A percentile compares a stretch with the other conserved stretches of the same genome.
These are phyloP conservation scores for Claviceps sp. DNA, from an alignment of 2,329 filamentous ascomycete species.

Conservation along the genomic window DNA sequence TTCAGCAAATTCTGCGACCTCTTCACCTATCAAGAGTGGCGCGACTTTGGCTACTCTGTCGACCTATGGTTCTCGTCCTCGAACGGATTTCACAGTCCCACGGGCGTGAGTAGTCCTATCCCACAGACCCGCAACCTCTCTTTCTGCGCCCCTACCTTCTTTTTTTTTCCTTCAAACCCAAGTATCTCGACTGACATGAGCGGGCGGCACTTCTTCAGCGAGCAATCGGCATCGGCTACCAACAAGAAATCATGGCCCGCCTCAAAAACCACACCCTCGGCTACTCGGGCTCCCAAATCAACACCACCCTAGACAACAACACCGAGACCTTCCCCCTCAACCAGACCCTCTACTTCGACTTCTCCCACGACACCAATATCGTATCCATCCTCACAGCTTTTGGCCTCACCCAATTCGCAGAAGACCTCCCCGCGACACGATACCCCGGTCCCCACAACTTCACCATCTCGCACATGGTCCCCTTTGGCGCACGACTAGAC, in stretches of 20 bases:
- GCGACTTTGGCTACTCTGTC: constrained; percentile 55
- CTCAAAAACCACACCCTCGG: constrained; percentile 52
- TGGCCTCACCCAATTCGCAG: constrained; percentile 55
- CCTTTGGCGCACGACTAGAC: constrained; percentile 59
- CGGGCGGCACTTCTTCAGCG: constrained; percentile 23
- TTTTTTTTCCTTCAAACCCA: neutral
- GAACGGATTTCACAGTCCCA: constrained; percentile 49
- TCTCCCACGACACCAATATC: constrained; percentile 66
- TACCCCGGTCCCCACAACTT: constrained; percentile 48
- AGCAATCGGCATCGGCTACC: constrained; percentile 60
- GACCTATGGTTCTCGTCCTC: constrained; percentile 53
- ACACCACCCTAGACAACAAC: constrained; percentile 57
- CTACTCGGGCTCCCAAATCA: constrained; percentile 47
- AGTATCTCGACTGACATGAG: neutral
- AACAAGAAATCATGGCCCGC: constrained; percentile 59
- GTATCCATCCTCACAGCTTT: constrained; percentile 58
- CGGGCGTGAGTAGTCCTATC: constrained; percentile 33
- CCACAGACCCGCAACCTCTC: too few relatives aligned
- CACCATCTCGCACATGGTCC: constrained; percentile 53
- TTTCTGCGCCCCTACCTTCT: neutral
- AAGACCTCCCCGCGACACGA: constrained; percentile 39
- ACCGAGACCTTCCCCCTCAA: constrained; percentile 58
- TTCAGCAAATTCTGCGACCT: constrained; percentile 62
- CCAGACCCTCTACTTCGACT: constrained; percentile 64
- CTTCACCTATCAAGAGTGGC: constrained; percentile 65